Evolutionary conservation across 345 rosid species (phyloP), one percentile per base, ranked within the genome.

Genomic region (Jatropha curcas): DNA sequence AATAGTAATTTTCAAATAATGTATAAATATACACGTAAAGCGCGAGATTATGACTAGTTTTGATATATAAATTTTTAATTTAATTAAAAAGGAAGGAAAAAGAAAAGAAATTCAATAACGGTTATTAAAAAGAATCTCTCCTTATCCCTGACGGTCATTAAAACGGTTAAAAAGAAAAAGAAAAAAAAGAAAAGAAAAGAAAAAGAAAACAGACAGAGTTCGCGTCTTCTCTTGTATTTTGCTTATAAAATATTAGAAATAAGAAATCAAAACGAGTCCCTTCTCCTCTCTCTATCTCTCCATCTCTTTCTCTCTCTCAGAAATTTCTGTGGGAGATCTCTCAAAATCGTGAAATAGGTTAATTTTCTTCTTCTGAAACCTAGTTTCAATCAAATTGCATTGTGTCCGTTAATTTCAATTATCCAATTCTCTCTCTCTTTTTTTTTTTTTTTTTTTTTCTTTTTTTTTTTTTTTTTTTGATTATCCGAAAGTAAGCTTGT

Each of bases 321-420:
- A 31, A 65, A 65, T 22, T 64, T 45, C 8, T 41, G 19, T 4
- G 33, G n/a, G 51, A 45, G 55, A 65, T 65, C 69, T 65, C 70
- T 20, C 28, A 19, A 19, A 48, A 28, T 66, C 30, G 20, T 30
- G 14, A 3, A 12, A 27, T 66, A 66, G 70, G 57, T 50, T 37
- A 30, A 3, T 45, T 31, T 43, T 65, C 48, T 19, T 19, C 34
- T n/a, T n/a, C n/a, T n/a, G n/a, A n/a, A n/a, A n/a, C n/a, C n/a
- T n/a, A n/a, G 58, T 48, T 19, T 66, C 37, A 16, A 12, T 12
- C 62, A 5, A n/a, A 58, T 58, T 58, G 62, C 62, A 55, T 55
- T 55, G 31, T 25, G 14, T 8, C 5, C 14, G 12, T 22, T 55
- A 55, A 5, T 55, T 55, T 28, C 61, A 57, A 27, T 28, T 28